phyloP scores from a whole-genome alignment of 768 basidiomycete genomes.

The Xanthoconium stramineum region DNA sequence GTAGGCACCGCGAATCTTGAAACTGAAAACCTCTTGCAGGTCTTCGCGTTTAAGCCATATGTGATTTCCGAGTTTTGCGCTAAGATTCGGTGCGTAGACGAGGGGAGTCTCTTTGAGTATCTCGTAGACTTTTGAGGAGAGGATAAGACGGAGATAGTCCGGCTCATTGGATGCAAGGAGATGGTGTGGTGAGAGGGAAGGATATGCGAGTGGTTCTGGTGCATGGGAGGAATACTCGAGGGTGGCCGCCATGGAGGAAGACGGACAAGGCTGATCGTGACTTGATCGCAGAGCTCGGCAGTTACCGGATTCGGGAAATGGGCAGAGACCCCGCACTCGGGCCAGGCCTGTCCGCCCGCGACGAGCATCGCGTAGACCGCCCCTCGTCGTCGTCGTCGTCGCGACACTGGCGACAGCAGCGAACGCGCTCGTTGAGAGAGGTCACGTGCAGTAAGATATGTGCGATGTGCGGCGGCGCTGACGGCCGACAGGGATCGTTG shows the following conservation, averaged over 20 bases:
- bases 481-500: conserved; percentile 11
- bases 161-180: conserved; percentile 66
- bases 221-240: conserved; percentile 68
- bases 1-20: conserved; percentile 98
- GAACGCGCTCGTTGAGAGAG: conserved; percentile 2
- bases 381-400: neutral
- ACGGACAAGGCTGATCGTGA: neutral
- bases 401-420: conserved; percentile 1
- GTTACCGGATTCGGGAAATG: conserved; percentile 17
- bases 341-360: neutral
- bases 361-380: neutral
- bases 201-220: conserved; percentile 63
- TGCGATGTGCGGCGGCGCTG: conserved; percentile 11
- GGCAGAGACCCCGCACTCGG: neutral
- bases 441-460: conserved; percentile 29
- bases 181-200: conserved; percentile 63
- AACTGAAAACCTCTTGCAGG: conserved; percentile 95
- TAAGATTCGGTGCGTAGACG: conserved; percentile 82
- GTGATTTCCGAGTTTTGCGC: conserved; percentile 83
- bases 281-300: conserved; percentile 7
- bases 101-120: conserved; percentile 88
- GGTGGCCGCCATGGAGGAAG: conserved; percentile 37
- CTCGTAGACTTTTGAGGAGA: conserved; percentile 89
- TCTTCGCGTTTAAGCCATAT: conserved; percentile 98
- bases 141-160: conserved; percentile 85